Evolutionary conservation across 768 basidiomycete genomes (phyloP), one percentile per base, ranked within the genome.

Genomic region (Termitomyces heimii): DNA sequence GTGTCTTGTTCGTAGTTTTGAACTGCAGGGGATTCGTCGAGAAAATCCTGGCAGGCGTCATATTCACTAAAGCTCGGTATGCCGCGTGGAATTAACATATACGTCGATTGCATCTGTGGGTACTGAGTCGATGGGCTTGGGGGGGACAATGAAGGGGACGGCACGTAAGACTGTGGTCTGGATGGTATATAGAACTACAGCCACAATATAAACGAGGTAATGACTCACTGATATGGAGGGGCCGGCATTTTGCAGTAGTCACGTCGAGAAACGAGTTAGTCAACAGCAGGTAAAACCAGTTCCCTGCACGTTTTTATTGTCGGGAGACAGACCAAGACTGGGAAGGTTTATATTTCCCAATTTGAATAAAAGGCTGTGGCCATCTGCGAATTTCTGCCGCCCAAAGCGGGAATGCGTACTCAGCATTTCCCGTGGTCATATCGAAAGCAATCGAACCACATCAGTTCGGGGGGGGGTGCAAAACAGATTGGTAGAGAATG

Each of bases 301-400:
- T 37, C 59, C 39, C 43, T 55, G 54, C 52, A 46, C 54, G 59
- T 54, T 59, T 61, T 57, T 51, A 63, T 44, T 37, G 60, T 59
- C 58, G 62, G 60, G 47, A 24, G 20, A 54, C n/a, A 42, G 55
- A 53, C 64, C 60, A 57, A 57, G 26, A 54, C 47, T 42, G 54
- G 57, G 53, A 54, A 44, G 37, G 28, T 57, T 46, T 22, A 51
- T 35, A 58, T 58, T 56, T 51, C 58, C 55, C 31, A 45, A 55
- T 57, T 44, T 24, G 47, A 45, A 59, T 28, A 54, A 61, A 58
- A 52, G 64, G 64, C 60, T 65, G 64, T 65, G 63, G 40, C 47
- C 32, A 48, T 32, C 32, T 13, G 22, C 32, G 31, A 24, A 52
- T 46, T 46, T 44, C 29, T 49, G 42, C 37, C 44, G 56, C 57